Evolutionary conservation across 495 filamentous ascomycete species (phyloP).

Genomic region (Umbilicaria muhlenbergii): DNA sequence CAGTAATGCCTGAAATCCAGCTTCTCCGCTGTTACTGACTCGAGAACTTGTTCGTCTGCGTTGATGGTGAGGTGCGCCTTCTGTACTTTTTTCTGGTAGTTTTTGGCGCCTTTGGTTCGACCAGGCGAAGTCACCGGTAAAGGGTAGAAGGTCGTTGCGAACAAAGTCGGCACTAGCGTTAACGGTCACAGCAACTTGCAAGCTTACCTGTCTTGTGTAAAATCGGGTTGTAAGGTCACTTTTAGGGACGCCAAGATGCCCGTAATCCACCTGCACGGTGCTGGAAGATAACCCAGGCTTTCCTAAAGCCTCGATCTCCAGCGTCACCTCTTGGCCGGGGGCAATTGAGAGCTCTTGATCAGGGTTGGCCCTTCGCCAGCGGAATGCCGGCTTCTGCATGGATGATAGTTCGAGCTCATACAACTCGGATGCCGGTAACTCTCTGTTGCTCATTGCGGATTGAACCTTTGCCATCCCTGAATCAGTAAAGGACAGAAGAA

Average conservation of each 20-base stretch:
- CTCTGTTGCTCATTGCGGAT: slow-evolving; percentile 54
- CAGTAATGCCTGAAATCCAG: slow-evolving; percentile 25
- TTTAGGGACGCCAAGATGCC: slow-evolving; percentile 45
- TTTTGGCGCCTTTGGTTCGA: slow-evolving; percentile 17
- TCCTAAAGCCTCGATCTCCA: slow-evolving; percentile 73
- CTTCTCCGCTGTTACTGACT: background rate
- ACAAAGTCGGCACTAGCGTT: slow-evolving; percentile 75
- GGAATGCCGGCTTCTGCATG: slow-evolving; percentile 56
- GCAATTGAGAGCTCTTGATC: slow-evolving; percentile 40
- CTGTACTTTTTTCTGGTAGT: slow-evolving; percentile 1
- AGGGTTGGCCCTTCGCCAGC: slow-evolving; percentile 38
- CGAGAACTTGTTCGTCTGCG: background rate
- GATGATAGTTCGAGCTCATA: slow-evolving; percentile 75
- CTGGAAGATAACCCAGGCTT: slow-evolving; percentile 73
- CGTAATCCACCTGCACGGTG: slow-evolving; percentile 73
- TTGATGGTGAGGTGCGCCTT: slow-evolving; percentile 10
- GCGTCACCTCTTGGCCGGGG: slow-evolving; percentile 51
- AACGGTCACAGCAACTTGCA: slow-evolving; percentile 77
- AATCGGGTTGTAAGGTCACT: slow-evolving; percentile 54
- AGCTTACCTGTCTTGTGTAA: slow-evolving; percentile 67
- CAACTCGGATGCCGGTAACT: slow-evolving; percentile 58
- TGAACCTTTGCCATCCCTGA: slow-evolving; percentile 68
- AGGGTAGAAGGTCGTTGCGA: slow-evolving; percentile 62
- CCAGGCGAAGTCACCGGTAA: slow-evolving; percentile 42
- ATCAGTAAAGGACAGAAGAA: slow-evolving; percentile 79